These are phyloP conservation scores for Nelumbo lutea DNA, from an alignment of 164 flowering plant species.

Conservation along the genomic window DNA sequence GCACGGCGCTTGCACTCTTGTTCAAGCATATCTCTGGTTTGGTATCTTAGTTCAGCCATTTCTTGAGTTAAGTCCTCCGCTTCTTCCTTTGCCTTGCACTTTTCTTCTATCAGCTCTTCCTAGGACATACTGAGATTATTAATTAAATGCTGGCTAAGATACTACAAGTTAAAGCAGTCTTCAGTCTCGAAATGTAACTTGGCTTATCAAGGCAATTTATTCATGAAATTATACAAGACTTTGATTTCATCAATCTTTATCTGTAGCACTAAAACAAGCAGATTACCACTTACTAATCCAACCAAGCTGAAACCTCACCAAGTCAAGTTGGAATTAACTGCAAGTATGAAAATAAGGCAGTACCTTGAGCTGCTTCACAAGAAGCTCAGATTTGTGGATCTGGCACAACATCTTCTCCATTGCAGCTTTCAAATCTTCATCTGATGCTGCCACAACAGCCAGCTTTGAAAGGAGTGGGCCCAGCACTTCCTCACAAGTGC, in stretches of 20 bases:
- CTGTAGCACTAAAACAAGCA: too few relatives aligned
- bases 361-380: slow-evolving; percentile 75
- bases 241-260: too few relatives aligned
- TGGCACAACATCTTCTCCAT: slow-evolving; percentile 43
- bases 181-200: not conserved
- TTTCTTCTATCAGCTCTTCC: slow-evolving; percentile 71
- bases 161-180: not conserved
- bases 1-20: slow-evolving; percentile 81
- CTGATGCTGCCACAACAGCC: slow-evolving; percentile 26
- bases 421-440: slow-evolving; percentile 30
- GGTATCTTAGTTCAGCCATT: slow-evolving; percentile 89
- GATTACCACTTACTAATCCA: too few relatives aligned
- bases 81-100: slow-evolving; percentile 74
- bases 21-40: slow-evolving; percentile 68
- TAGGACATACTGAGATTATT: slow-evolving; percentile 17
- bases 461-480: slow-evolving; percentile 40
- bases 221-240: too few relatives aligned
- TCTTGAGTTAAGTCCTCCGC: slow-evolving; percentile 83
- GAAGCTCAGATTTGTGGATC: slow-evolving; percentile 51
- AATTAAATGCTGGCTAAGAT: slow-evolving; percentile 2
- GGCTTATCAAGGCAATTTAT: not conserved
- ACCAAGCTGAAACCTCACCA: too few relatives aligned
- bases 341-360: not conserved
- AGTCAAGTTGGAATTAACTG: too few relatives aligned
- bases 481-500: slow-evolving; percentile 37